Evolutionary conservation across 2,329 filamentous ascomycete species (phyloP), one percentile per base, ranked within the genome.

Genomic region (Didymella pomorum): DNA sequence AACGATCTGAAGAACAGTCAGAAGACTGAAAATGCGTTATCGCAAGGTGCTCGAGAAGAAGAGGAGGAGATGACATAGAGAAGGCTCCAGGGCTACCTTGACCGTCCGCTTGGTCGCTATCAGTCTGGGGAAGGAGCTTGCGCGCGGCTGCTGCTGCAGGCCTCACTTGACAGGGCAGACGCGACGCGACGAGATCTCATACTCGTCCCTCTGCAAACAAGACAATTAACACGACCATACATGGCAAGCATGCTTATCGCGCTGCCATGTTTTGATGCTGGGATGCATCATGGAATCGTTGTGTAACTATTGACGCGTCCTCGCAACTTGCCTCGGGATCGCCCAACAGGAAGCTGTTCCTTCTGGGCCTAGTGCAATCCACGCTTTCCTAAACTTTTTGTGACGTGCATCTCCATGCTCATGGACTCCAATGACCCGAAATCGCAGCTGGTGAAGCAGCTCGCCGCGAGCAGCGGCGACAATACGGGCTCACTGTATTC

Each of bases 401-500:
- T 55, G 51, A 51, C 33, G 33, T 56, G 54, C 52, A 44, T 58
- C 26, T 25, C 33, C 42, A 33, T 46, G 31, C 43, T 37, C 62
- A 76, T 79, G 76, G 75, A 75, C 70, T 53, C 71, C 61, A 75
- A 79, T 76, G 75, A 71, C 58, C 67, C 71, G 52, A 67, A 66
- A 57, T 69, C 71, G 53, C 67, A 74, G 71, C 71, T 78, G 53
- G 65, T 79, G 53, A 77, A 76, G 63, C 74, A 79, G 42, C 53
- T 67, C 47, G 33, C 69, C 71, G 48, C 65, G 52, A 71, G 72
- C 45, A 57, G 65, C 42, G 66, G 69, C 35, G 67, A 68, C 54
- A 77, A 68, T 46, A 68, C 78, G 57, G 75, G 71, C 48, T 78
- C 79, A 6, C 61, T 82, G 20, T 76, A 80, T 49, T 71, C 75